Base-by-base conservation (phyloP, 2,329 filamentous ascomycete species). In the Hypoxylon sp. region DNA sequence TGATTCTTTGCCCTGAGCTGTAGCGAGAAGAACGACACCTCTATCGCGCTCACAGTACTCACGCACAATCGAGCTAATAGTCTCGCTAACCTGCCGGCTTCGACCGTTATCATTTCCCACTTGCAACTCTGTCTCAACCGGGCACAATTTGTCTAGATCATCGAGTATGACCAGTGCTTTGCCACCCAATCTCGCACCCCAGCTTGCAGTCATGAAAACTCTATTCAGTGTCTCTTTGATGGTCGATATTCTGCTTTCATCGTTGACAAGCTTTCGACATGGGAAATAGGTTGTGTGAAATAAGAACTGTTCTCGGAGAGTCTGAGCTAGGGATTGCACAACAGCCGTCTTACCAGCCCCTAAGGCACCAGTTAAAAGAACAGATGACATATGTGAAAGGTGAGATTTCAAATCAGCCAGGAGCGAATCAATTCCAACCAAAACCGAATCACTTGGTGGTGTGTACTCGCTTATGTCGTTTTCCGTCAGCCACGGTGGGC, bases 101-200 rank as follows among this genome's bases (percentile, higher is more conserved):
- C 95, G 89, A 17, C 93, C 93, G 75, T 99, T 98, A 73, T 98
- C 94, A 65, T 94, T 94, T 68, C 93, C 93, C 3, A 97, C 93
- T 79, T 98, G 93, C 11, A 99, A 85, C 78, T 99, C 96, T 0
- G 94, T 98, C 80, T 99, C 97, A 0, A 90, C 91, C 0, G 96
- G 95, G 76, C 95, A 98, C 1, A 99, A 84, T 75, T 93, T 93
- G 79, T 99, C 96, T 5, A 99, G 82, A 75, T 99, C 96, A 75
- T 99, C 96, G 1, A 99, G 84, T 52, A 99, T 89, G 19, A 99
- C 92, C 2, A 98, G 78, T 0, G 94, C 88, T 68, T 89, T 90
- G 3, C 96, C 96, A 21, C 94, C 94, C 0, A 96, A 85, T 65
- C 95, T 87, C 36, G 95, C 93, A 38, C 93, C 94, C 96, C 96